phyloP scores from a whole-genome alignment of 1,284 basidiomycete genomes.

The Chalciporus sp. region DNA sequence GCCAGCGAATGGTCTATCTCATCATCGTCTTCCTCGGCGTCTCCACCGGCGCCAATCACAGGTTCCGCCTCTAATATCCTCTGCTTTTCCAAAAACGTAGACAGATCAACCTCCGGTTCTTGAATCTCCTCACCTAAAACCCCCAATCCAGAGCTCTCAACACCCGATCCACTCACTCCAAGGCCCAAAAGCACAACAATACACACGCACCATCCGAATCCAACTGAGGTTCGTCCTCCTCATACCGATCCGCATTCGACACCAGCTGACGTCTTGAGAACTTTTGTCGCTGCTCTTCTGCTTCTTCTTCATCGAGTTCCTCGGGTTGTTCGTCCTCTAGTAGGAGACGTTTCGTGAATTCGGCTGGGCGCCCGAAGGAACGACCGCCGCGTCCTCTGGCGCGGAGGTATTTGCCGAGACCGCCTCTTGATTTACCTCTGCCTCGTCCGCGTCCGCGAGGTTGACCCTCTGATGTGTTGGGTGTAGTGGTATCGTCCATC shows the following conservation, averaged over 20 bases:
- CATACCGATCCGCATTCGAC: conserved; percentile 72
- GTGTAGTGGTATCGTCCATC: conserved; percentile 23
- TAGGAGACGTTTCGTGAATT: conserved; percentile 58
- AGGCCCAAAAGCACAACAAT: not conserved
- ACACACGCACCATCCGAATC: conserved; percentile 57
- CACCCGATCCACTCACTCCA: not conserved
- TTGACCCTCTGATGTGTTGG: conserved; percentile 13
- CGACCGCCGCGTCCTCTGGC: conserved; percentile 64
- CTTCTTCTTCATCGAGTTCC: conserved; percentile 48
- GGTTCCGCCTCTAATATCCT: conserved; percentile 41
- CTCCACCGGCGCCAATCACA: conserved; percentile 13
- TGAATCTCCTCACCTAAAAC: conserved; percentile 60
- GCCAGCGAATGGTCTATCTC: conserved; percentile 65
- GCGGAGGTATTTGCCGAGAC: conserved; percentile 71
- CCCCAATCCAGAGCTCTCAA: not conserved
- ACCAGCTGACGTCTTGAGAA: conserved; percentile 60
- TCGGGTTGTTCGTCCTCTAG: conserved; percentile 55
- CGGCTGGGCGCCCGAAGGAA: conserved; percentile 61
- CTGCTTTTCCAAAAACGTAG: conserved; percentile 65
- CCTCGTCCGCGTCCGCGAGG: conserved; percentile 43
- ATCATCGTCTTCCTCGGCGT: conserved; percentile 43
- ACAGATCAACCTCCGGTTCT: conserved; percentile 75
- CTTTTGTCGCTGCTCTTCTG: conserved; percentile 49
- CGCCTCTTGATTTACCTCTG: conserved; percentile 62
- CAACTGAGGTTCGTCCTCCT: conserved; percentile 63